phyloP scores from a whole-genome alignment of 2,329 filamentous ascomycete species.

The Penicillium paneum region DNA sequence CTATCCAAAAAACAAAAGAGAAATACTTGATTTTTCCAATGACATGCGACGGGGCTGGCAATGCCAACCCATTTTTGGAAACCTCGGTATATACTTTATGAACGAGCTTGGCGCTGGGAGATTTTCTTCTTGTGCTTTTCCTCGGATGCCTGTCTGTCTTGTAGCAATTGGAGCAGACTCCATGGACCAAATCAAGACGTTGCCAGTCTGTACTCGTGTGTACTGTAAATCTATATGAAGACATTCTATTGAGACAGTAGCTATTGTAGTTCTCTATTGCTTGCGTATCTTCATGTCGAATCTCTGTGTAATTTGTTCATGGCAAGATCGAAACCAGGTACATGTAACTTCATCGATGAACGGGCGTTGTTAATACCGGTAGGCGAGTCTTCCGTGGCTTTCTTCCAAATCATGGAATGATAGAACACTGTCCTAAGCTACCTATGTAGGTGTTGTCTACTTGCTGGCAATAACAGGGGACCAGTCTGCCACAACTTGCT shows the following conservation, averaged over 20 bases:
- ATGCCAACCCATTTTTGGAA: slow-evolving; percentile 3
- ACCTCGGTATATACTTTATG: slow-evolving; percentile 9
- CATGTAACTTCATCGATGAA: neutral
- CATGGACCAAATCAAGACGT: slow-evolving; percentile 13
- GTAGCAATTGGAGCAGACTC: slow-evolving; percentile 10
- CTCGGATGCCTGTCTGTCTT: slow-evolving; percentile 7
- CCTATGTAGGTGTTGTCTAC: neutral
- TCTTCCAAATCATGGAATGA: neutral
- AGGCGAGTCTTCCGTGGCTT: neutral
- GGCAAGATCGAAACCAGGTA: neutral
- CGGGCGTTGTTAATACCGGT: neutral
- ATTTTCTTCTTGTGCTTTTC: slow-evolving; percentile 2
- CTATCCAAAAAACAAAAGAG: slow-evolving; percentile 15
- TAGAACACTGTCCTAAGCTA: neutral
- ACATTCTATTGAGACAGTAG: neutral
- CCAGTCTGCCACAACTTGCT: neutral
- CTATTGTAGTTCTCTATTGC: neutral
- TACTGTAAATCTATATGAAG: neutral
- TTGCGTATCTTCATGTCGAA: neutral
- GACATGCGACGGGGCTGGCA: slow-evolving; percentile 4
- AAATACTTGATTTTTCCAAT: slow-evolving; percentile 10
- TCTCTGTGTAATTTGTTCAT: neutral
- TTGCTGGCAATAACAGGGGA: neutral
- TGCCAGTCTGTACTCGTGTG: slow-evolving; percentile 4
- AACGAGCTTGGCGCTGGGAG: slow-evolving; percentile 2